Percentiles rank a stretch among this genome's conserved stretches.
Conservation (phyloP, 352 stramenopile genomes). For the Pythium volutum region DNA sequence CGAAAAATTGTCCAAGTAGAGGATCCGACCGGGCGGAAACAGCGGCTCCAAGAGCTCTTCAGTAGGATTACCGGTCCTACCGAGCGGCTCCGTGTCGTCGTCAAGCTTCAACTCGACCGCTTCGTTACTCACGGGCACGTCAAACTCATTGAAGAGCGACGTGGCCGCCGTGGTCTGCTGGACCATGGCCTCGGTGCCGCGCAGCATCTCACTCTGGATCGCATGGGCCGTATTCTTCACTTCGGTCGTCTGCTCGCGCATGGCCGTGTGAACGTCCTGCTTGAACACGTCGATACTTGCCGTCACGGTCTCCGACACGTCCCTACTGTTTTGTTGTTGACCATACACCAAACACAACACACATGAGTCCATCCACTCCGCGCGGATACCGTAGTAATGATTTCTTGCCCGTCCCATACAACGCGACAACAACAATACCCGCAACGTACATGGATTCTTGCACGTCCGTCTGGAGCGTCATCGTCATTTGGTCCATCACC, state of each 20-base stretch:
- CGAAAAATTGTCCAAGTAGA: conserved; percentile 53
- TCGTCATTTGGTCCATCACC: conserved; percentile 44
- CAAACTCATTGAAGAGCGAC: conserved; percentile 1
- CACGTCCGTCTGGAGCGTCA: conserved; percentile 41
- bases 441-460: conserved; percentile 55
- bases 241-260: conserved; percentile 29
- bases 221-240: conserved; percentile 49
- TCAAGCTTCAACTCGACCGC: background rate
- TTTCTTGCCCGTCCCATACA: too few species aligned
- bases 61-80: background rate
- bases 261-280: conserved; percentile 38
- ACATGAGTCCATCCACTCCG: too few species aligned
- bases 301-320: conserved; percentile 47
- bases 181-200: conserved; percentile 24
- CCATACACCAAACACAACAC: too few species aligned
- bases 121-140: background rate
- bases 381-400: too few species aligned
- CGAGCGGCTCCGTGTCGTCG: background rate
- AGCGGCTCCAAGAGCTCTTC: conserved; percentile 48
- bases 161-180: conserved; percentile 8
- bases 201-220: conserved; percentile 31
- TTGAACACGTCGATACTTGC: conserved; percentile 59
- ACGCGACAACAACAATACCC: background rate
- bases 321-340: too few species aligned
- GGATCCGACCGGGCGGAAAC: conserved; percentile 64